Evolutionary conservation across 1,139 yeast genomes (phyloP).

Genomic region (Scheffersomyces parashehatae): DNA sequence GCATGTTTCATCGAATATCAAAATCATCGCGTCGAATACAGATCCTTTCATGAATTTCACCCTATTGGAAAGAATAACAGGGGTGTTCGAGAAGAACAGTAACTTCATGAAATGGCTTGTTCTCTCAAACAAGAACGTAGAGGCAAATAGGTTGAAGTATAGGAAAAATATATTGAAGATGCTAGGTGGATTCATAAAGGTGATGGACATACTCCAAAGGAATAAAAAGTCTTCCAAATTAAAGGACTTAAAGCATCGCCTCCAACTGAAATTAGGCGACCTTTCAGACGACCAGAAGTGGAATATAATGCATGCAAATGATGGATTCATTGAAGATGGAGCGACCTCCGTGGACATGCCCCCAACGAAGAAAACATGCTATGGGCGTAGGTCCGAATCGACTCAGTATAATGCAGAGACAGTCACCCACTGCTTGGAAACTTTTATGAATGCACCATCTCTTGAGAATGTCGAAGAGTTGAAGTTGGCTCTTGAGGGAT

Average conservation of each 20-base stretch:
- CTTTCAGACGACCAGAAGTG: background rate
- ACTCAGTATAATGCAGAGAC: too few species aligned
- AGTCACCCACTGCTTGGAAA: too few species aligned
- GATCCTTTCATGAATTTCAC: conserved; percentile 11
- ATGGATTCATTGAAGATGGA: too few species aligned
- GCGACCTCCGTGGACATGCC: too few species aligned
- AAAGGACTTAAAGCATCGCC: conserved; percentile 4
- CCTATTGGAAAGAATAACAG: conserved; percentile 15
- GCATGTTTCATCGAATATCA: conserved; percentile 20
- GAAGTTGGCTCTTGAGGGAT: too few species aligned
- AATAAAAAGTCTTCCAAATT: conserved; percentile 2
- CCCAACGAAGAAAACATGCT: too few species aligned
- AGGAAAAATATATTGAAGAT: conserved; percentile 22
- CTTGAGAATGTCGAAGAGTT: too few species aligned
- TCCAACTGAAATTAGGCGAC: conserved; percentile 9
- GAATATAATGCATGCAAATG: too few species aligned
- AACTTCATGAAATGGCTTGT: conserved; percentile 27
- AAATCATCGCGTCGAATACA: conserved; percentile 9
- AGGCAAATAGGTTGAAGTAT: conserved; percentile 11
- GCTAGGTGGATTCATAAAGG: conserved; percentile 24
- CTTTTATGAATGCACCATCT: too few species aligned
- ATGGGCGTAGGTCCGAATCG: too few species aligned
- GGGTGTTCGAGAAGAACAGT: conserved; percentile 20
- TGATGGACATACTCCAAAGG: conserved; percentile 12
- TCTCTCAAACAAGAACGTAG: conserved; percentile 8